Evolutionary conservation across 768 basidiomycete species (phyloP), one percentile per base, ranked within the genome.

Genomic region (Suillus cothurnatus): DNA sequence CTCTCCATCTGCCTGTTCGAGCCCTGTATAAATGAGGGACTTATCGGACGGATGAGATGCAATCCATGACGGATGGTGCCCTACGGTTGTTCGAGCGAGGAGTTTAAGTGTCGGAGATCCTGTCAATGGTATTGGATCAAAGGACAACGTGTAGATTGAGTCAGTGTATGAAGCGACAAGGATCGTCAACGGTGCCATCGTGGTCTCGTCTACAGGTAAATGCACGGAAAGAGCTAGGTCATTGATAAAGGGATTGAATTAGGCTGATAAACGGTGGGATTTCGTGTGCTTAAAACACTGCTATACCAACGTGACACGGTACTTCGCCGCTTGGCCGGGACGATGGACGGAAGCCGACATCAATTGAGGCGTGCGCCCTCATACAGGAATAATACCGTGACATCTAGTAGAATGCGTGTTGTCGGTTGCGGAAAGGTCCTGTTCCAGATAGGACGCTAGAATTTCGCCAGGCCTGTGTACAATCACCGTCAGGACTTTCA

Each of bases 41-140:
- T 77, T 79, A 66, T 89, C 84, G 0, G 72, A 75, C 0, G 88
- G 87, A 71, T 90, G 84, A 6, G 79, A 77, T 14, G 88, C 83
- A 65, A 95, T 81, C 93, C 93, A 95, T 5, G 92, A 92, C 0
- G 93, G 90, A 70, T 86, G 85, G 68, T 82, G 76, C 36, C 90
- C 89, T 45, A 87, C 85, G 12, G 75, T 71, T 58, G 86, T 70
- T 21, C 80, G 68, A 6, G 85, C 82, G 17, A 78, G 70, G 39
- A 85, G 72, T 14, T 77, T 77, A 63, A 93, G 76, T 23, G 81
- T 89, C 76, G 31, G 88, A 82, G 62, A 78, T 77, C 68, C 91
- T 79, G 47, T 81, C 76, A 73, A 84, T 75, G 52, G 87, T 79
- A 74, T 85, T 6, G 86, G 80, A 70, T 92, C 85, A 70, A 95